Conservation (phyloP, 176 grass and related monocot species). For the Pontederia paniculata region DNA sequence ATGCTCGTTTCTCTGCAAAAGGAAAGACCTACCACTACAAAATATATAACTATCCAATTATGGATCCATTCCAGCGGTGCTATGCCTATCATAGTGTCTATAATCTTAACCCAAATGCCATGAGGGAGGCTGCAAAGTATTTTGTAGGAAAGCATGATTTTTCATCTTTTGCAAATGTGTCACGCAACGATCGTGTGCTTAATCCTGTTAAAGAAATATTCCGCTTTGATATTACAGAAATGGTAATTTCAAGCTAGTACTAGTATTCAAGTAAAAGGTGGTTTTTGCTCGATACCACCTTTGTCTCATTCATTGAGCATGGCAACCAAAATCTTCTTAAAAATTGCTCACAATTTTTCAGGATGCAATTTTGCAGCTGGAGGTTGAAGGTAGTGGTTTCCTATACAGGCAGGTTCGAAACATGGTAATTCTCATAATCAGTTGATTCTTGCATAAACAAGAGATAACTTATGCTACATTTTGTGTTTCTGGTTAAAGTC, state of each 20-base stretch:
- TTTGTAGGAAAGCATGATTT: constrained; percentile 88
- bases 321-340: neutral
- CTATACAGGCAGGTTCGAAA: constrained; percentile 97
- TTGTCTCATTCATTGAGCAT: neutral
- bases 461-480: neutral
- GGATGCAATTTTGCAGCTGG: constrained; percentile 68
- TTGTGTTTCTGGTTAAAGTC: neutral
- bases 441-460: neutral
- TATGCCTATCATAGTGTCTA: constrained; percentile 69
- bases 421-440: constrained; percentile 53
- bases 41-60: constrained; percentile 75
- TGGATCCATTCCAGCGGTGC: constrained; percentile 66
- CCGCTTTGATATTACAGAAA: constrained; percentile 64
- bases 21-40: constrained; percentile 93
- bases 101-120: constrained; percentile 59
- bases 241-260: constrained; percentile 32
- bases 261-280: neutral
- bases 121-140: constrained; percentile 68
- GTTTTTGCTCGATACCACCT: neutral
- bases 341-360: constrained; percentile 23
- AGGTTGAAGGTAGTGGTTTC: constrained; percentile 91
- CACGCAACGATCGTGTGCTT: constrained; percentile 47
- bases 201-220: constrained; percentile 69
- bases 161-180: constrained; percentile 77
- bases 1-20: constrained; percentile 74